Evolutionary conservation across 495 filamentous ascomycete genomes (phyloP).

Genomic region (Penicillium diatomitis): DNA sequence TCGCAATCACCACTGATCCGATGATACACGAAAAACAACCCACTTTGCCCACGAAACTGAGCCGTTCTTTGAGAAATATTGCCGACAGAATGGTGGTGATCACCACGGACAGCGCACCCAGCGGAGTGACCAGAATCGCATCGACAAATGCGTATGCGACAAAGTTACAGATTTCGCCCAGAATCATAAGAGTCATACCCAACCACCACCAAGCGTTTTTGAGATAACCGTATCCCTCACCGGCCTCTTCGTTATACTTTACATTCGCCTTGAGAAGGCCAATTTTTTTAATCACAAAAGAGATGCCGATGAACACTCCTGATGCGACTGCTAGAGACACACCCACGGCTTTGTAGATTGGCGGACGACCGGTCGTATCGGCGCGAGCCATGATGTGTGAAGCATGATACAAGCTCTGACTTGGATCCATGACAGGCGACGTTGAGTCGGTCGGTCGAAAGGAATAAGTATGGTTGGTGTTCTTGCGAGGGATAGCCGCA

Average conservation of each 20-base stretch:
- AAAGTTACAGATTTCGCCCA: constrained; percentile 96
- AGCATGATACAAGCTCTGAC: constrained; percentile 26
- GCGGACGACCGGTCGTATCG: constrained; percentile 37
- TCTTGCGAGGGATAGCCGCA: constrained; percentile 5
- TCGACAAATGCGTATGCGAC: constrained; percentile 96
- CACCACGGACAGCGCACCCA: constrained; percentile 92
- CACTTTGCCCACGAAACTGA: constrained; percentile 93
- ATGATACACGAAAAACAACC: constrained; percentile 94
- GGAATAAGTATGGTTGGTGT: background rate
- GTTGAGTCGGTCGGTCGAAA: background rate
- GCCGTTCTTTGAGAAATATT: constrained; percentile 90
- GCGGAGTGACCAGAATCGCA: constrained; percentile 88
- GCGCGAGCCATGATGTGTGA: constrained; percentile 41
- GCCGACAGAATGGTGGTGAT: constrained; percentile 88
- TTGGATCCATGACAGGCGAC: constrained; percentile 36
- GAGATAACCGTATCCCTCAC: constrained; percentile 95
- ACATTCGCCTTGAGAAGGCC: constrained; percentile 86
- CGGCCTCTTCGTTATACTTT: constrained; percentile 93
- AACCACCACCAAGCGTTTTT: constrained; percentile 95
- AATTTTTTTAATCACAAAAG: constrained; percentile 92
- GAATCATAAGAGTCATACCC: constrained; percentile 95
- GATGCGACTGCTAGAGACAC: constrained; percentile 80
- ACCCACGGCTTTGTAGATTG: constrained; percentile 77
- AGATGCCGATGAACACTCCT: constrained; percentile 87
- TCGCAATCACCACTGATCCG: constrained; percentile 83